Evolutionary conservation across 768 basidiomycete species (phyloP).

Genomic region (Mycena indigotica): DNA sequence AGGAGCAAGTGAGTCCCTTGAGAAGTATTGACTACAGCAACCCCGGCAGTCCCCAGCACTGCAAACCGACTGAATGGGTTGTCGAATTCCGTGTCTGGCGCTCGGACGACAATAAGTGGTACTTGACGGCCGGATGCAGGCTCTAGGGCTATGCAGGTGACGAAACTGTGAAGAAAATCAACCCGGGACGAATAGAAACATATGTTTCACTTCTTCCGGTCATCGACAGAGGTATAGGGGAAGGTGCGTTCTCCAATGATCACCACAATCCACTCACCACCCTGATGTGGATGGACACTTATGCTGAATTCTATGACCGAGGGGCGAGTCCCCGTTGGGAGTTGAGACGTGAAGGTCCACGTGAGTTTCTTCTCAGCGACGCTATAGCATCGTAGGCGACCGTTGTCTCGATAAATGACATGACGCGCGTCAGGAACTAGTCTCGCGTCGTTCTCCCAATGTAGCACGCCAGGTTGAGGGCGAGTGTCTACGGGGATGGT

Average conservation of each 20-base stretch:
- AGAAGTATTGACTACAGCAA: not conserved
- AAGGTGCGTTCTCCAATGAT: not conserved
- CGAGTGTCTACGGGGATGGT: not conserved
- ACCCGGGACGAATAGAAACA: not conserved
- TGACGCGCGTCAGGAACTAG: conserved; percentile 5
- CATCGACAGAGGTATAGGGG: not conserved
- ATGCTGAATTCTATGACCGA: conserved; percentile 2
- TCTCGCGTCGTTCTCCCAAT: not conserved
- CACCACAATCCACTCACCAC: not conserved
- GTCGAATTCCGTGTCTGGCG: not conserved
- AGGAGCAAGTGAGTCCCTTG: not conserved
- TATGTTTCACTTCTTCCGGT: not conserved
- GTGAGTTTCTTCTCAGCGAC: conserved; percentile 7
- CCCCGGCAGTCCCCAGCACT: not conserved
- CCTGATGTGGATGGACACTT: not conserved
- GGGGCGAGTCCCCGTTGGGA: too few relatives aligned
- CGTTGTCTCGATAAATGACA: conserved; percentile 5
- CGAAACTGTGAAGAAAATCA: not conserved
- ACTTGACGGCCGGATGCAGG: not conserved
- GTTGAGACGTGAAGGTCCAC: not conserved
- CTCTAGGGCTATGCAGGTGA: not conserved
- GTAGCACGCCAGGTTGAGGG: not conserved
- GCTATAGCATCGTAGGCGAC: conserved; percentile 5
- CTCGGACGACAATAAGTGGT: not conserved
- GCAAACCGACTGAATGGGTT: not conserved